Evolutionary conservation across 2,329 filamentous ascomycete species (phyloP).

Genomic region (Fusarium foetens): DNA sequence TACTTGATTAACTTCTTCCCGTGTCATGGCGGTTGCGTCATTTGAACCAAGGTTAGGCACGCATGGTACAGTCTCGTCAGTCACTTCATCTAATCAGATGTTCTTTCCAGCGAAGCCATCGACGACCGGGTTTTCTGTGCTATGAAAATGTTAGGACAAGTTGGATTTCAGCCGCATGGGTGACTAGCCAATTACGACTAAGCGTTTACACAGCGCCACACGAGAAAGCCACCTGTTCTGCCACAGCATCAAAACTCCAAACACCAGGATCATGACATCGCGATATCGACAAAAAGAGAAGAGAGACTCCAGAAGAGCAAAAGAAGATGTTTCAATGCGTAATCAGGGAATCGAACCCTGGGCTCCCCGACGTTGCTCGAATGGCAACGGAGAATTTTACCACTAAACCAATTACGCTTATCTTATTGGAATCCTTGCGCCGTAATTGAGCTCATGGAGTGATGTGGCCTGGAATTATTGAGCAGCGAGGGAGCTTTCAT

Average conservation of each 20-base stretch:
- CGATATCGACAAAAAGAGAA: neutral
- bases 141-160: no score
- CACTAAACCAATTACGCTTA: slow-evolving; percentile 4
- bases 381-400: slow-evolving; percentile 3
- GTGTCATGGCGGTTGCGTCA: no score
- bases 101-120: no score
- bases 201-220: rapidly evolving
- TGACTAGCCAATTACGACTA: rapidly evolving
- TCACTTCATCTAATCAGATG: no score
- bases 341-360: slow-evolving; percentile 3
- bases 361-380: neutral
- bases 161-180: rapidly evolving
- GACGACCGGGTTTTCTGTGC: no score
- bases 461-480: slow-evolving; percentile 50
- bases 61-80: no score
- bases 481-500: slow-evolving; percentile 46
- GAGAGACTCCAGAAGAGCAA: rapidly evolving
- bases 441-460: slow-evolving; percentile 63
- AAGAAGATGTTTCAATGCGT: neutral
- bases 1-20: no score
- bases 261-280: neutral
- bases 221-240: rapidly evolving
- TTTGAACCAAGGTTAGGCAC: rapidly evolving
- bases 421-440: slow-evolving; percentile 53
- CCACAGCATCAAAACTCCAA: neutral